phyloP scores from a whole-genome alignment of 805 yeast genomes.

The Candida sphagnicola region DNA sequence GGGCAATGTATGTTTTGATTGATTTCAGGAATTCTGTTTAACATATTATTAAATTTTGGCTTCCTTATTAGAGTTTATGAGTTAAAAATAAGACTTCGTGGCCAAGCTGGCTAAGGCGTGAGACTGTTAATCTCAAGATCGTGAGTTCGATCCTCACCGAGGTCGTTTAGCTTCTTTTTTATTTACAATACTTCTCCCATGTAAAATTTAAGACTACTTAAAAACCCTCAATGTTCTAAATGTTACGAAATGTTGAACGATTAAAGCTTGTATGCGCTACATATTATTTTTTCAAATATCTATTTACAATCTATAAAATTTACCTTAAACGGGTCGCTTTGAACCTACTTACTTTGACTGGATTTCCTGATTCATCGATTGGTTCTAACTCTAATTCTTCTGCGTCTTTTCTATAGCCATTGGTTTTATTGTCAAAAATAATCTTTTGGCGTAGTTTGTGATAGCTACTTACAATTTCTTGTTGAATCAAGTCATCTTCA shows the following conservation, averaged over 20 bases:
- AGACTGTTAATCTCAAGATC: constrained; percentile 23
- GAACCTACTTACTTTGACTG: constrained; percentile 61
- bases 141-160: constrained; percentile 22
- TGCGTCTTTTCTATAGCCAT: constrained; percentile 42
- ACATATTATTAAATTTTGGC: no score
- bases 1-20: no score
- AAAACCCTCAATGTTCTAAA: no score
- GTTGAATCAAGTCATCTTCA: constrained; percentile 32
- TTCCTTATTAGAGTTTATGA: no score
- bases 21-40: no score
- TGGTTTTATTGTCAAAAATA: constrained; percentile 34
- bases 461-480: constrained; percentile 54
- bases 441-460: constrained; percentile 52
- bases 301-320: neutral
- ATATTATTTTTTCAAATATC: neutral
- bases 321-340: constrained; percentile 44
- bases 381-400: constrained; percentile 62
- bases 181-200: neutral
- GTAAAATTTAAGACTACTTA: no score
- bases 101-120: constrained; percentile 24
- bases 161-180: constrained; percentile 13
- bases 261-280: no score
- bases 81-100: constrained; percentile 17
- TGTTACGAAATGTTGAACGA: no score
- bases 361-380: constrained; percentile 59